Evolutionary conservation across 305 asterid genomes (phyloP), one percentile per base, ranked within the genome.

Genomic region (Nicotiana rustica): DNA sequence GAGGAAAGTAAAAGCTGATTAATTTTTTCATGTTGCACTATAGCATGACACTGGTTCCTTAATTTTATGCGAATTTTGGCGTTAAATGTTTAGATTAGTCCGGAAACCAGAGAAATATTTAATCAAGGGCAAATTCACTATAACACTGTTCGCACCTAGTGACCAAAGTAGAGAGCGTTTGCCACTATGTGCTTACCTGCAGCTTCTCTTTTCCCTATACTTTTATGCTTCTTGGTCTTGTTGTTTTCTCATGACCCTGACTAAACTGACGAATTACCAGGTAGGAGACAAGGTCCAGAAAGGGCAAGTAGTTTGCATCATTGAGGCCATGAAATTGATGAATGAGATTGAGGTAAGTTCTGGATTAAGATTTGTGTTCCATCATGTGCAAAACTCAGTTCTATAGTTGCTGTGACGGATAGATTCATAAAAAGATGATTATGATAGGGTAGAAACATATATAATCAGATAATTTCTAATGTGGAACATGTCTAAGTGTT

Each of bases 301-400:
- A 92, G 99, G 99, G 79, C 98, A 96, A 86, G 90, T 94, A 66
- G 76, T 96, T 52, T 96, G 99, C 95, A 94, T 96, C 82, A 89
- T 94, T 83, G 98, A 96, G 88, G 97, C 99, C 83, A 94, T 96
- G 99, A 96, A 96, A 84, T 86, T 96, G 96, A 96, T 96, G 99
- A 96, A 96, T 87, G 98, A 94, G 85, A 96, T 96, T 35, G 99
- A 96, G 89, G 99, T 94, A 88, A 92, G 95, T 84, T 65, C n/a
- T 49, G 35, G 84, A 38, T 78, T 81, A 83, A 81, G 59, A 68
- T 35, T 66, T 38, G 65, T 77, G 59, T 29, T 77, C 66, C 85
- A 47, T 31, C 36, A 64, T 65, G 79, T 80, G 61, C 25, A 77
- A 33, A 10, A 10, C 38, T 18, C 66, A 47, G 56, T 76, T 36